Percentiles rank a stretch among this genome's conserved stretches.
phyloP scores from a whole-genome alignment of 2,329 filamentous ascomycete genomes.

The Cordyceps militaris region DNA sequence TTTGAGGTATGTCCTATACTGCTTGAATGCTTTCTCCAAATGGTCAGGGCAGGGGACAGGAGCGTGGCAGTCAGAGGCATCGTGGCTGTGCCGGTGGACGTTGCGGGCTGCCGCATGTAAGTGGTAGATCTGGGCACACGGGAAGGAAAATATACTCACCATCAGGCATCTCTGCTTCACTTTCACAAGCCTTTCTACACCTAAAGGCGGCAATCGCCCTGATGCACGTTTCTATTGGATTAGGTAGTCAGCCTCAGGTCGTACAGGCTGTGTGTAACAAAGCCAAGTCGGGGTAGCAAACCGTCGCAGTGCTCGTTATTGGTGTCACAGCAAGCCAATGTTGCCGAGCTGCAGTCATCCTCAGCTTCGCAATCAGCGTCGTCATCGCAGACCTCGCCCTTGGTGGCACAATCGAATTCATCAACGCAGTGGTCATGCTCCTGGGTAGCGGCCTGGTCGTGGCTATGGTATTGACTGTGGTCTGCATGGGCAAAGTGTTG shows the following conservation, averaged over 20 bases:
- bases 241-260: not conserved
- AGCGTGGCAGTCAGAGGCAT: slow-evolving; percentile 20
- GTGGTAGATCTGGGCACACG: slow-evolving; percentile 4
- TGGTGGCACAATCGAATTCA: slow-evolving; percentile 8
- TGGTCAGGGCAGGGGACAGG: slow-evolving; percentile 26
- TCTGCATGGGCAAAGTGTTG: too few relatives aligned
- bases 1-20: slow-evolving; percentile 30
- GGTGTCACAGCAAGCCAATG: slow-evolving; percentile 21
- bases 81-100: slow-evolving; percentile 21
- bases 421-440: slow-evolving; percentile 9
- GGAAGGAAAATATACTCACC: slow-evolving; percentile 4
- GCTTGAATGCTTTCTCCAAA: slow-evolving; percentile 26
- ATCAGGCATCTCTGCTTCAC: slow-evolving; percentile 13
- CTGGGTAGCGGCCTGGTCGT: slow-evolving; percentile 3
- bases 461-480: too few relatives aligned
- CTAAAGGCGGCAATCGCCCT: slow-evolving; percentile 23
- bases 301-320: slow-evolving; percentile 23
- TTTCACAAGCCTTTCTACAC: slow-evolving; percentile 25
- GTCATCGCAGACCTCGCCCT: slow-evolving; percentile 14
- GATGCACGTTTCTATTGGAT: slow-evolving; percentile 25
- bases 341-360: slow-evolving; percentile 14
- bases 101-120: slow-evolving; percentile 10
- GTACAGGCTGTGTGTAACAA: not conserved
- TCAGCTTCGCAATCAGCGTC: slow-evolving; percentile 17
- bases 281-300: slow-evolving; percentile 4